phyloP scores from a whole-genome alignment of 805 yeast species.

The Groenewaldozyma salmanticensis region DNA sequence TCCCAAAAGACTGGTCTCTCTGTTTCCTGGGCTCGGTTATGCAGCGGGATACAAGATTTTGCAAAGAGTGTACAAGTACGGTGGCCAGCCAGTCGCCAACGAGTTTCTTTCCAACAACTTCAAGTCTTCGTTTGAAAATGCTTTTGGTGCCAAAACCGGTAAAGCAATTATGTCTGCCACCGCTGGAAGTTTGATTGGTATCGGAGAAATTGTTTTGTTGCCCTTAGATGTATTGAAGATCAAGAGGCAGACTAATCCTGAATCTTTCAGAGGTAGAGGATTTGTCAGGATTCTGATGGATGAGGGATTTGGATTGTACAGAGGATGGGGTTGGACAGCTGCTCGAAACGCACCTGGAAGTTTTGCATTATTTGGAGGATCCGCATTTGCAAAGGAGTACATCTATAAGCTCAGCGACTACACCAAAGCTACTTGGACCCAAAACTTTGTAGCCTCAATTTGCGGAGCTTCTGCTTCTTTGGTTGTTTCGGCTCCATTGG shows the following conservation, averaged over 20 bases:
- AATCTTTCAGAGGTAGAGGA: constrained; percentile 97
- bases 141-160: constrained; percentile 90
- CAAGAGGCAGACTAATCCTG: constrained; percentile 99
- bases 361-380: constrained; percentile 95
- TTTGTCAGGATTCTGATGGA: constrained; percentile 75
- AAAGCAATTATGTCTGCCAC: constrained; percentile 95
- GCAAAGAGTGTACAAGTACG: constrained; percentile 97
- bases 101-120: constrained; percentile 77
- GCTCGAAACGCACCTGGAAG: constrained; percentile 99
- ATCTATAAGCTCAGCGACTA: constrained; percentile 80
- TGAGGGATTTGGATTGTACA: constrained; percentile 87
- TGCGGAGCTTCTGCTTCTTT: constrained; percentile 95
- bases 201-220: constrained; percentile 91
- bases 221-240: constrained; percentile 87
- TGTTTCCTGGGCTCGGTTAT: constrained; percentile 96
- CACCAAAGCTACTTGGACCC: constrained; percentile 85
- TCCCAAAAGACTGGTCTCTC: constrained; percentile 61
- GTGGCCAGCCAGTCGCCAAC: constrained; percentile 98
- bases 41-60: constrained; percentile 95
- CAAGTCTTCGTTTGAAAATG: constrained; percentile 56
- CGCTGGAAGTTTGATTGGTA: constrained; percentile 95
- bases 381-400: constrained; percentile 97
- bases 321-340: constrained; percentile 99
- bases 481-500: constrained; percentile 95
- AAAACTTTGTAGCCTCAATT: constrained; percentile 89